Percentiles rank a stretch among this genome's conserved stretches.
Conservation (phyloP, 495 filamentous ascomycete genomes). For the Penicillium nucicola region DNA sequence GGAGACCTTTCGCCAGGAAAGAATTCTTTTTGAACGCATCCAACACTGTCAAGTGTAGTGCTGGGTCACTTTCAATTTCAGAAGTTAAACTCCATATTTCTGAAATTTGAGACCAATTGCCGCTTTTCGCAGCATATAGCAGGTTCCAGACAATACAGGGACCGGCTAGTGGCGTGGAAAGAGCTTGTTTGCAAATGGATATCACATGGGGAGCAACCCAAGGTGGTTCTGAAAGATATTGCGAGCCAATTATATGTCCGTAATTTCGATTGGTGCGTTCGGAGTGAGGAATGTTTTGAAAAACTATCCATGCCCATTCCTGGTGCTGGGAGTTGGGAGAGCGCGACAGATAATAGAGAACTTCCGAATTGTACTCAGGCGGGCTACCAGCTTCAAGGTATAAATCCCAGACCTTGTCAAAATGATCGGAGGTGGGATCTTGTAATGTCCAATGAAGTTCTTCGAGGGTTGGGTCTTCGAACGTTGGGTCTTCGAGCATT, state of each 20-base stretch:
- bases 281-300: constrained; percentile 32
- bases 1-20: too few species aligned
- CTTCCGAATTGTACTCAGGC: constrained; percentile 18
- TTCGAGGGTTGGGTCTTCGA: too few species aligned
- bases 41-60: too few species aligned
- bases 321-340: constrained; percentile 33
- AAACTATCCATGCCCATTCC: constrained; percentile 38
- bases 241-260: constrained; percentile 28
- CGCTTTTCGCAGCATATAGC: constrained; percentile 29
- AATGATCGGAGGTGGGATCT: constrained; percentile 9
- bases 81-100: background rate
- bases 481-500: too few species aligned
- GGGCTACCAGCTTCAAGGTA: constrained; percentile 31
- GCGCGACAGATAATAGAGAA: constrained; percentile 37
- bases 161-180: constrained; percentile 17
- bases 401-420: constrained; percentile 36
- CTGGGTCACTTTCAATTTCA: too few species aligned
- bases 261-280: constrained; percentile 37
- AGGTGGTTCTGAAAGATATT: constrained; percentile 11
- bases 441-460: constrained; percentile 18
- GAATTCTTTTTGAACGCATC: too few species aligned
- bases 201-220: constrained; percentile 11
- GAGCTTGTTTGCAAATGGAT: constrained; percentile 29
- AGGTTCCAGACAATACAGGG: constrained; percentile 25
- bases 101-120: constrained; percentile 30